Base-by-base conservation (phyloP, 352 stramenopile genomes). In the Phytophthora agathidicida region DNA sequence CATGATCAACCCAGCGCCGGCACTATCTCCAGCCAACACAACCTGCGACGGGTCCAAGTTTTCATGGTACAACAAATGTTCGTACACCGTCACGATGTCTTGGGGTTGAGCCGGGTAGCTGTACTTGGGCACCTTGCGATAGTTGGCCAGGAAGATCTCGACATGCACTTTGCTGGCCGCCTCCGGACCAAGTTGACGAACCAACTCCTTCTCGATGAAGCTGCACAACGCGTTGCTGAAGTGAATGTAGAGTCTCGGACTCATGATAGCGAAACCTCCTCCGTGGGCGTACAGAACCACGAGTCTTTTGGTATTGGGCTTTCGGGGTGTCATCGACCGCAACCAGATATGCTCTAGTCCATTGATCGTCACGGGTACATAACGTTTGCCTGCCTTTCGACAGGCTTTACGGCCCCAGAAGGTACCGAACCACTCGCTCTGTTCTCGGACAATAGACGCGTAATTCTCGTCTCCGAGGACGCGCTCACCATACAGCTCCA, bases 101-200 rank as follows among this genome's bases (percentile, higher is more conserved):
- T 80, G 44, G 2, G 60, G 47, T 27, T 75, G 67, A 2, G 70
- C 44, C 10, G 76, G 76, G 42, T 77, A 83, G 43, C 59, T 65
- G 56, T 72, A 45, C 55, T 80, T 75, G n/a, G 76, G 76, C 10
- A 66, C 47, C 39, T 83, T 83, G 31, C 61, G 73, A 43, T 83
- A 86, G 58, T 82, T 86, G 8, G 68, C 71, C 17, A 83, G 32
- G 20, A 83, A 65, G 16, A 83, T 61, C 32, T 83, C 64, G 2
- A 86, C 68, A 5, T 68, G 46, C 23, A 72, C 45, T 8, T 63
- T 54, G 14, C 16, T 30, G 2, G 39, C 46, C 2, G 31, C 39
- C 24, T 55, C 17, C 0, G 17, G 31, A 0, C 55, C 42, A 28
- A 66, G 51, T 23, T 65, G 50, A 27, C 30, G 38, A 5, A 22